These are phyloP conservation scores for Pythium myriotylum DNA, from an alignment of 352 stramenopile genomes.

Conservation along the genomic window DNA sequence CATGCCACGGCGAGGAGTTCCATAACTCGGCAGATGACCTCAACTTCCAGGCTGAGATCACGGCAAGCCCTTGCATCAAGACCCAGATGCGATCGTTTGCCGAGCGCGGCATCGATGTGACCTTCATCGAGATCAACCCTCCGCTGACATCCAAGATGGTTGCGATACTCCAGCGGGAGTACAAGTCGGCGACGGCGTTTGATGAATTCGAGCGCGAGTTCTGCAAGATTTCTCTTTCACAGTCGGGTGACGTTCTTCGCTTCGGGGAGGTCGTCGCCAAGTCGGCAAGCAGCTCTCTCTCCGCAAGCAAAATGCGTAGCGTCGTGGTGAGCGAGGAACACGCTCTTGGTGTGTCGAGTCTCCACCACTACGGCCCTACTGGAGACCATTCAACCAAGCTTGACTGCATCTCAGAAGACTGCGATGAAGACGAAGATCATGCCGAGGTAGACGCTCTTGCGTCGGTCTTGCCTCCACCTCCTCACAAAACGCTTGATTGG, in stretches of 20 bases:
- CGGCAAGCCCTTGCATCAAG: conserved; percentile 35
- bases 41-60: conserved; percentile 14
- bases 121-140: conserved; percentile 38
- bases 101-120: conserved; percentile 40
- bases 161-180: conserved; percentile 32
- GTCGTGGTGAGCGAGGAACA: conserved; percentile 14
- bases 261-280: conserved; percentile 27
- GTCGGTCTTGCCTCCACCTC: background rate
- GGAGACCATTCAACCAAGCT: conserved; percentile 10
- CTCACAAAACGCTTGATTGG: conserved; percentile 23
- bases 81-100: conserved; percentile 37
- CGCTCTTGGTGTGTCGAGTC: background rate
- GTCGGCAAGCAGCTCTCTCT: conserved; percentile 29
- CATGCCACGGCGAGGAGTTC: conserved; percentile 42
- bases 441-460: background rate
- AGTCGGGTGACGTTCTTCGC: conserved; percentile 14
- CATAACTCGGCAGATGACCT: conserved; percentile 15
- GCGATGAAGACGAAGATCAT: too few species aligned
- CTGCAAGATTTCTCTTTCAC: conserved; percentile 19
- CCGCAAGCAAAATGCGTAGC: conserved; percentile 27
- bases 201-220: conserved; percentile 30
- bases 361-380: conserved; percentile 8
- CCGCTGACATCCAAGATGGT: conserved; percentile 36
- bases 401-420: background rate
- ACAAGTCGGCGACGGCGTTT: background rate